Percentiles rank a stretch among this genome's conserved stretches.
These are phyloP conservation scores for Polyporus tsugae DNA, from an alignment of 1,284 basidiomycete genomes.

Conservation along the genomic window DNA sequence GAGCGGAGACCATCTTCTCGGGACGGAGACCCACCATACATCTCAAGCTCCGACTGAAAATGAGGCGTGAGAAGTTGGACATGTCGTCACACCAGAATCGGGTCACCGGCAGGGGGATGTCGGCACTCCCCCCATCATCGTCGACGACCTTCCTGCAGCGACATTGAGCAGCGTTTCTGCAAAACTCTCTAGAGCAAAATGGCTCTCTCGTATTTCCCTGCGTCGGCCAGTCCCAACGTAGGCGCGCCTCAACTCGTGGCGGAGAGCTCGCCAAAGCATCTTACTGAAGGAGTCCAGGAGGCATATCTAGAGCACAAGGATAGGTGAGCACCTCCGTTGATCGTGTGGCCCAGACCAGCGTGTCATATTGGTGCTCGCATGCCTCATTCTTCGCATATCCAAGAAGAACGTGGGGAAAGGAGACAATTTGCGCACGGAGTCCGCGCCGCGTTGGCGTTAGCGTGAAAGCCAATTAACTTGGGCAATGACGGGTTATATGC, in stretches of 20 bases:
- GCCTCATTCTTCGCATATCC: background rate
- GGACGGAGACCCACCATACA: background rate
- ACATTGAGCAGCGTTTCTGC: conserved; percentile 29
- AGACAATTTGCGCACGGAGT: background rate
- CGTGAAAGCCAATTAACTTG: background rate
- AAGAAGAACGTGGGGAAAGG: background rate
- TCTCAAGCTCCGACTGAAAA: conserved; percentile 7
- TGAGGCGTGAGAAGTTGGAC: conserved; percentile 5
- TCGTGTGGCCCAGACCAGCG: background rate
- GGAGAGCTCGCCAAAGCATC: conserved; percentile 35
- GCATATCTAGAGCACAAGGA: conserved; percentile 77
- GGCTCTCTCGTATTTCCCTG: conserved; percentile 40
- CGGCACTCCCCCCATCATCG: conserved; percentile 31
- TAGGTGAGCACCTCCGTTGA: conserved; percentile 52
- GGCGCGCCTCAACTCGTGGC: conserved; percentile 33
- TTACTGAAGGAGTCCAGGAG: conserved; percentile 70
- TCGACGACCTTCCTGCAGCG: conserved; percentile 30
- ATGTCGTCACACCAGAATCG: conserved; percentile 3
- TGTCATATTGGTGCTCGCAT: background rate
- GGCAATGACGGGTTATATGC: background rate
- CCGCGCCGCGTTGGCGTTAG: background rate
- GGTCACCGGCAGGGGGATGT: conserved; percentile 1
- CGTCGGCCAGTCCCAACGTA: conserved; percentile 22
- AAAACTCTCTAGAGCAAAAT: conserved; percentile 35
- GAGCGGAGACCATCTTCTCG: background rate